These are phyloP conservation scores for Solanum pinnatisectum DNA, from an alignment of 257 asterid genomes.

Conservation along the genomic window DNA sequence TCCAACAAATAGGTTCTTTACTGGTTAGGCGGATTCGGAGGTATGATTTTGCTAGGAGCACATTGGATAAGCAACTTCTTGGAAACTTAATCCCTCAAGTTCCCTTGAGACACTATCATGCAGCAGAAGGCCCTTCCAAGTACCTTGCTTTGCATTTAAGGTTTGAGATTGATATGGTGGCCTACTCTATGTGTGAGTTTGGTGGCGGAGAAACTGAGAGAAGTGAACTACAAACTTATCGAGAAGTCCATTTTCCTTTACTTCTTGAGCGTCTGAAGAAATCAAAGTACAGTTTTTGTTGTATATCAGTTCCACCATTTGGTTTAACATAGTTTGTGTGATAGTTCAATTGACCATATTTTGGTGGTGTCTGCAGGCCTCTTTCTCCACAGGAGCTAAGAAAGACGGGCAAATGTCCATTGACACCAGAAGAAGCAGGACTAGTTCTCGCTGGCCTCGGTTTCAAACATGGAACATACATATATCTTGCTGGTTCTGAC, in stretches of 20 bases:
- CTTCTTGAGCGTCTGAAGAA: constrained; percentile 66
- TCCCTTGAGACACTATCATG: constrained; percentile 3
- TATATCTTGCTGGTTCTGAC: constrained; percentile 83
- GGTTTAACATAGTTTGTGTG: background rate
- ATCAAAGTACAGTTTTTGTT: constrained; percentile 25
- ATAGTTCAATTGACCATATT: background rate
- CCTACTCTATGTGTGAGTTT: constrained; percentile 85
- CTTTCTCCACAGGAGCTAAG: constrained; percentile 45
- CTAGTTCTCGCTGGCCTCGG: constrained; percentile 81
- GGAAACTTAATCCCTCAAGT: constrained; percentile 45
- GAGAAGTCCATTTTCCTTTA: constrained; percentile 78
- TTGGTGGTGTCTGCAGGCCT: constrained; percentile 20
- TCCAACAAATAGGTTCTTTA: constrained; percentile 54
- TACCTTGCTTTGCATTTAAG: constrained; percentile 90
- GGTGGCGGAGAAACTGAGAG: constrained; percentile 82
- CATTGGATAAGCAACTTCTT: constrained; percentile 61
- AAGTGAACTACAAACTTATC: constrained; percentile 57
- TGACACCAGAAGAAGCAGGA: constrained; percentile 96
- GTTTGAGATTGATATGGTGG: constrained; percentile 96
- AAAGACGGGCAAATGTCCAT: constrained; percentile 67
- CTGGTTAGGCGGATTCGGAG: constrained; percentile 58
- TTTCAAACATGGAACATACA: constrained; percentile 43
- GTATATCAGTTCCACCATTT: background rate
- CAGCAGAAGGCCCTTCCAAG: constrained; percentile 24
- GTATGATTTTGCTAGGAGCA: constrained; percentile 24